phyloP scores from a whole-genome alignment of 108 stramenopile genomes.

The Fistulifera pelliculosa region DNA sequence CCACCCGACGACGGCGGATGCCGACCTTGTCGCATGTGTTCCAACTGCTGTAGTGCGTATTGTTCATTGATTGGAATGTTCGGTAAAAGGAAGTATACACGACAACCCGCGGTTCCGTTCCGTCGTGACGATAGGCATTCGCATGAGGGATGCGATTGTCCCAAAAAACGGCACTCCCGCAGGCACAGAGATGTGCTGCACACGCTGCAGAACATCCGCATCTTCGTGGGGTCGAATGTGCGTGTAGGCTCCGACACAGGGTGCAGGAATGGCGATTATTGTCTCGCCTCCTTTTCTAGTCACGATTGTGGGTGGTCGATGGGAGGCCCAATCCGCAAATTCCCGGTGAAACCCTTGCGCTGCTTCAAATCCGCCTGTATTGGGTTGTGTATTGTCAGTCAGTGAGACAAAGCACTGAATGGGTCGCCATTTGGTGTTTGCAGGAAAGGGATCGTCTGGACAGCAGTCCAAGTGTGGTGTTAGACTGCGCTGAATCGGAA shows the following conservation, averaged over 20 bases:
- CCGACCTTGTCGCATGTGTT: constrained; percentile 20
- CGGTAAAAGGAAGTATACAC: constrained; percentile 86
- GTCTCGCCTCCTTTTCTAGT: constrained; percentile 2
- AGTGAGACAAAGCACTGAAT: constrained; percentile 89
- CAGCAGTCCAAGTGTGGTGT: constrained; percentile 94
- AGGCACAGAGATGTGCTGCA: constrained; percentile 67
- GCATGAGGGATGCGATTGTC: constrained; percentile 89
- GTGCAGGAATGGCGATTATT: constrained; percentile 16
- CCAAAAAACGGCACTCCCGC: constrained; percentile 88
- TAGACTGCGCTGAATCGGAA: constrained; percentile 75
- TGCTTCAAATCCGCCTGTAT: constrained; percentile 90
- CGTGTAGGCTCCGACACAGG: constrained; percentile 87
- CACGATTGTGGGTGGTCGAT: constrained; percentile 18
- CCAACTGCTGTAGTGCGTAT: constrained; percentile 64
- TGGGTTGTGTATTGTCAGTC: constrained; percentile 60
- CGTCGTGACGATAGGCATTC: constrained; percentile 70
- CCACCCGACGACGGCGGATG: background rate
- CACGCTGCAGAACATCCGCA: constrained; percentile 44
- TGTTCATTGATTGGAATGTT: constrained; percentile 62
- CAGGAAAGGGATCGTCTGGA: constrained; percentile 54
- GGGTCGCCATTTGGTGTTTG: constrained; percentile 73
- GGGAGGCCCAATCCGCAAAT: constrained; percentile 65
- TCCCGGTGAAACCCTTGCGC: constrained; percentile 82
- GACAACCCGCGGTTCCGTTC: constrained; percentile 54
- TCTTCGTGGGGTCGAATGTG: constrained; percentile 85